Conservation (phyloP, 2,329 filamentous ascomycete genomes). For the Ascosphaera acerosa region DNA sequence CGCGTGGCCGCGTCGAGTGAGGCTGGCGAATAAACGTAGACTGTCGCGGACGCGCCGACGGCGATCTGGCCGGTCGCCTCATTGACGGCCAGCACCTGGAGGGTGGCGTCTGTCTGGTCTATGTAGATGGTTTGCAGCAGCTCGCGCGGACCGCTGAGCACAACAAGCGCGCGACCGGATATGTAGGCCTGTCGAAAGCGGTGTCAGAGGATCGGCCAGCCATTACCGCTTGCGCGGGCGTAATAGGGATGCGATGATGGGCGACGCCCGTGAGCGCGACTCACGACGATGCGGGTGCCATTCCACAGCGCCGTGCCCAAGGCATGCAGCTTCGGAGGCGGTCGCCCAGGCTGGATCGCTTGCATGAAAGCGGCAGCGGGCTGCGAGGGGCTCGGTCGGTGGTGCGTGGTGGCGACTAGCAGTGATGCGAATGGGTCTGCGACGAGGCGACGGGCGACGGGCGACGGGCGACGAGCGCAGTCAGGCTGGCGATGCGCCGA, state of each 20-base stretch:
- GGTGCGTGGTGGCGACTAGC: no score
- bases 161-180: slow-evolving; percentile 63
- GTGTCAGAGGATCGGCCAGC: slow-evolving; percentile 3
- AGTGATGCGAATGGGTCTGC: no score
- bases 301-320: slow-evolving; percentile 51
- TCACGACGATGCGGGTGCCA: slow-evolving; percentile 44
- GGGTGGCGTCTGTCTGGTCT: slow-evolving; percentile 34
- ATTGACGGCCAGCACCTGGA: slow-evolving; percentile 61
- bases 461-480: no score
- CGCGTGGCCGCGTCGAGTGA: no score
- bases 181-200: slow-evolving; percentile 50
- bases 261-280: slow-evolving; percentile 10
- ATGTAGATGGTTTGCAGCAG: slow-evolving; percentile 82
- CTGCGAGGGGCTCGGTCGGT: no score
- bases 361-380: slow-evolving; percentile 34
- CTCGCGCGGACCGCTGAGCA: slow-evolving; percentile 47
- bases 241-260: no score
- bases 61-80: slow-evolving; percentile 68
- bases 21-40: slow-evolving; percentile 67
- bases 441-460: no score
- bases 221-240: no score
- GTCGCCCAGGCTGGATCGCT: slow-evolving; percentile 54
- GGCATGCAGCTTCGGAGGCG: slow-evolving; percentile 52
- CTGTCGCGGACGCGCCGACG: slow-evolving; percentile 36
- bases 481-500: no score